Evolutionary conservation across 768 basidiomycete genomes (phyloP), one percentile per base, ranked within the genome.

Genomic region (Lyophyllum decastes): DNA sequence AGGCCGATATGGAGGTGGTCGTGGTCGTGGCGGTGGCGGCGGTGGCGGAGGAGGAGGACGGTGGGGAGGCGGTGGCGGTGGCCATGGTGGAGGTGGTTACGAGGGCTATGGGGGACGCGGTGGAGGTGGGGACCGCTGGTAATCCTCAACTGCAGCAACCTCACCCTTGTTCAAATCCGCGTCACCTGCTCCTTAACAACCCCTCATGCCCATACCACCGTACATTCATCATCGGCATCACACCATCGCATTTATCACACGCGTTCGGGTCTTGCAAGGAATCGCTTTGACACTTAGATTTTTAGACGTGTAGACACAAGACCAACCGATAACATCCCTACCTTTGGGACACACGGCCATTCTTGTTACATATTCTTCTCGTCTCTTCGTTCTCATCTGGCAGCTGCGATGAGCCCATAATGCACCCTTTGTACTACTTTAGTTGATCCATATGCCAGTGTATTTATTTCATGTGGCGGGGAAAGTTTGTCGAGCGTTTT

Each of bases 1-100:
- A 92, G 89, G 80, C 62, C 88, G 90, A 25, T 91, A 85, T 45
- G 78, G 82, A 50, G 77, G 82, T 12, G 75, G 80, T 33, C 72
- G 77, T n/a, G 70, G 75, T 16, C 73, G 81, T 26, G 70, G 70
- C 25, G 72, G 77, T 22, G 72, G 78, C 33, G 73, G 79, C 8
- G 72, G 74, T 3, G 74, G 77, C n/a, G 75, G 78, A 10, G 73
- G 78, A 26, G 72, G 80, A 21, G n/a, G n/a, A n/a, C n/a, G n/a
- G n/a, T 76, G 78, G 50, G 78, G 78, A 11, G 78, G 82, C 6
- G 76, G 82, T 2, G 73, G 78, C 40, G 70, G 75, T 49, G 72
- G 74, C 27, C 72, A 76, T 25, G 70, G 73, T 52, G 72, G 76
- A 22, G 72, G 77, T 49, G 76, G 76, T 6, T 73, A 78, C 22